Conservation (phyloP, 129 eudicot species). For the sunflower (Helianthus annuus) region HanXRQr2.0-SUNRISE NC_035435.2:27939760-27940259, state of each 20-base stretch:
- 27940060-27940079: constrained; percentile 9
- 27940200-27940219: background rate
- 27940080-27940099: constrained; percentile 21
- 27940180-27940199: constrained; percentile 7
- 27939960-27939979: constrained; percentile 8
- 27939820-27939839: background rate
- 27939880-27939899: background rate
- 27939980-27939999: constrained; percentile 24
- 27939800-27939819: background rate
- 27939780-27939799: background rate
- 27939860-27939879: background rate
- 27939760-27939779: constrained; percentile 1
- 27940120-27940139: constrained; percentile 32
- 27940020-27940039: constrained; percentile 20
- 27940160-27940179: background rate
- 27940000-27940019: constrained; percentile 34
- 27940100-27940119: constrained; percentile 36
- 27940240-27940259: background rate
- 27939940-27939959: background rate
- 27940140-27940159: constrained; percentile 30
- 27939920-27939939: background rate
- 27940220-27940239: constrained; percentile 9
- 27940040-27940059: background rate
- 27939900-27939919: background rate
- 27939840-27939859: background rate